Evolutionary conservation across 345 rosid species (phyloP).

Genomic region (Syzygium jambos): DNA sequence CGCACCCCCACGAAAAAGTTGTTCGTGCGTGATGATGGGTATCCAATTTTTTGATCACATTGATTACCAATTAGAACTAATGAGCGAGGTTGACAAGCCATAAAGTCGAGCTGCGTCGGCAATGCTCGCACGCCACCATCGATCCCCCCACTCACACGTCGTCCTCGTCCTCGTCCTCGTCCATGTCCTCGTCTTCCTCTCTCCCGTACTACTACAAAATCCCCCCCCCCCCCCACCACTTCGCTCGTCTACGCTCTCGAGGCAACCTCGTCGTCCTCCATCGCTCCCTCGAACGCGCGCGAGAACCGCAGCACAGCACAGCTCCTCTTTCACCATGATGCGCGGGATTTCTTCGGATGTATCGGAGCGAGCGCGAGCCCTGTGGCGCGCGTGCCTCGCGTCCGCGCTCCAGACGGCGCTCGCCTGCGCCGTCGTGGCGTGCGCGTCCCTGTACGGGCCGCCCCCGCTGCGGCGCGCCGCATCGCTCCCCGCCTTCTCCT

Average conservation of each 20-base stretch:
- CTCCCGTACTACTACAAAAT: background rate
- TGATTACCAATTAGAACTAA: background rate
- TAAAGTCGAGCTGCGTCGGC: background rate
- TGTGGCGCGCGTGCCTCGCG: conserved; percentile 58
- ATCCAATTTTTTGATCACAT: background rate
- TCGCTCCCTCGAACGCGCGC: background rate
- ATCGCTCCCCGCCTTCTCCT: conserved; percentile 75
- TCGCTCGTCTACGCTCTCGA: background rate
- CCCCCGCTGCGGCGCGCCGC: conserved; percentile 26
- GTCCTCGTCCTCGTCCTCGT: background rate
- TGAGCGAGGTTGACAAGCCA: background rate
- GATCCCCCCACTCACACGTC: background rate
- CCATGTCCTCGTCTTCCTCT: background rate
- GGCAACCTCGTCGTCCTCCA: background rate
- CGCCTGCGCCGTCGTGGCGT: conserved; percentile 71
- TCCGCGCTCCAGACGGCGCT: conserved; percentile 66
- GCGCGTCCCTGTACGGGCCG: conserved; percentile 61
- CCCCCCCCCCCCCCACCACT: too few relatives aligned
- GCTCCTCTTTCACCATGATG: background rate
- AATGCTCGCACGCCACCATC: background rate
- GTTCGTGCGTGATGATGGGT: background rate
- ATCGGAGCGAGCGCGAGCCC: conserved; percentile 28
- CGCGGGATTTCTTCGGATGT: background rate
- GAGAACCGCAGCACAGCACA: background rate
- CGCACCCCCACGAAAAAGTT: background rate